Conservation (phyloP, 2,329 filamentous ascomycete genomes). For the Aspergillus japonicus region DNA sequence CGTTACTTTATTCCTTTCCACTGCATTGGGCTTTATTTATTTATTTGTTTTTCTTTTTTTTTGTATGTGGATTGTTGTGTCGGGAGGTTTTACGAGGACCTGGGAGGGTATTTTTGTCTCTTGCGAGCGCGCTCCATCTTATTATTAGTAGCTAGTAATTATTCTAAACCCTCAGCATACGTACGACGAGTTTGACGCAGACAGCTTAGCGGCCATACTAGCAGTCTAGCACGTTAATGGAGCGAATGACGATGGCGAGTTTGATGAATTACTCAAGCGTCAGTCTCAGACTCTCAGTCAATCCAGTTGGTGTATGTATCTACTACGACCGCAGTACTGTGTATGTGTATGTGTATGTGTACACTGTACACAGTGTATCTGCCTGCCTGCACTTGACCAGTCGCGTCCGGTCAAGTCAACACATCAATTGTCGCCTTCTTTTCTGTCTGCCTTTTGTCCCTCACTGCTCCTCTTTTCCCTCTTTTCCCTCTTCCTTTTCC, state of each 20-base stretch:
- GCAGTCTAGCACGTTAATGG: background rate
- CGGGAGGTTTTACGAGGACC: background rate
- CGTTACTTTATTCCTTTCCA: background rate
- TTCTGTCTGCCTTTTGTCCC: conserved; percentile 5
- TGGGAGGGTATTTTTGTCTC: background rate
- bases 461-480: conserved; percentile 1
- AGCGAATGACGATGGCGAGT: conserved; percentile 1
- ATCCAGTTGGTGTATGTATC: background rate
- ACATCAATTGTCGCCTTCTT: conserved; percentile 17
- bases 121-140: background rate
- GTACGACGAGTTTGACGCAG: conserved; percentile 1
- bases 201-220: conserved; percentile 2
- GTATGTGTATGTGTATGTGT: background rate
- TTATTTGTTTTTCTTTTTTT: background rate
- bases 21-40: background rate
- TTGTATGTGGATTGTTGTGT: background rate
- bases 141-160: background rate
- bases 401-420: conserved; percentile 18
- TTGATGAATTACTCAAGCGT: background rate
- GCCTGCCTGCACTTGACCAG: conserved; percentile 12
- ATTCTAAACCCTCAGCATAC: conserved; percentile 2
- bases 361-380: background rate
- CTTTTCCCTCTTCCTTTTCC: background rate
- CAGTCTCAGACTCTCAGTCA: background rate
- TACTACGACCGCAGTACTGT: too few species aligned